These are phyloP conservation scores for Cicer chorassanicum DNA, from an alignment of 306 rosid species.

Conservation along the genomic window DNA sequence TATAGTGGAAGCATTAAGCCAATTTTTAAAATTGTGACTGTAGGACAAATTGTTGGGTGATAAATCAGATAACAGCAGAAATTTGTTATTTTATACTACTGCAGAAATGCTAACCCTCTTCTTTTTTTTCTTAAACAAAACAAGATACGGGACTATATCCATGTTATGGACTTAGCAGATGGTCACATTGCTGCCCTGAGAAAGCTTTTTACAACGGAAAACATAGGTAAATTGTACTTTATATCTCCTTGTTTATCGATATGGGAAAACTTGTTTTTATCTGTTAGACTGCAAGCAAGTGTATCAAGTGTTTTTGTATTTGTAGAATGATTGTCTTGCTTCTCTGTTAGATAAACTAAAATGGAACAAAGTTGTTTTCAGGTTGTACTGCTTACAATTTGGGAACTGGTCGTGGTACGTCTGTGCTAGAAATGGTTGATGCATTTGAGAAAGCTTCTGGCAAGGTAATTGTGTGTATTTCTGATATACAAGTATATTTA, in stretches of 20 bases:
- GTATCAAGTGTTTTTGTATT: conserved; percentile 4
- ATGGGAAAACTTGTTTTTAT: conserved; percentile 1
- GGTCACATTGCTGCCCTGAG: conserved; percentile 93
- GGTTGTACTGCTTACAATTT: conserved; percentile 90
- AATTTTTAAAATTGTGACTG: conserved; percentile 1
- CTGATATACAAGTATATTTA: neutral
- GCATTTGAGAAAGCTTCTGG: conserved; percentile 88
- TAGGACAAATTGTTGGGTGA: conserved; percentile 3
- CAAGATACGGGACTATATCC: conserved; percentile 93
- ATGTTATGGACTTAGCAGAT: conserved; percentile 99
- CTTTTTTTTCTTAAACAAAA: conserved; percentile 33
- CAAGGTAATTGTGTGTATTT: conserved; percentile 59
- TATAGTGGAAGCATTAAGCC: neutral
- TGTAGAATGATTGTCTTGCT: conserved; percentile 2
- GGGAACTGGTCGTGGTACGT: conserved; percentile 91
- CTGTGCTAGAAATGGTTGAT: conserved; percentile 91
- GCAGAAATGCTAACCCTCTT: conserved; percentile 23
- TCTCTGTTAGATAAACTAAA: conserved; percentile 37
- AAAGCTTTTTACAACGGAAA: conserved; percentile 71
- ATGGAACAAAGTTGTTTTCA: conserved; percentile 45
- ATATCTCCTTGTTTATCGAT: neutral
- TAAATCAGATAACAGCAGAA: neutral
- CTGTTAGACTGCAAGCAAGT: neutral
- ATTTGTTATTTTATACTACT: neutral
- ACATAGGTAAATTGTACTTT: conserved; percentile 62